phyloP scores from a whole-genome alignment of 768 basidiomycete genomes.

The Boletus speciosus region DNA sequence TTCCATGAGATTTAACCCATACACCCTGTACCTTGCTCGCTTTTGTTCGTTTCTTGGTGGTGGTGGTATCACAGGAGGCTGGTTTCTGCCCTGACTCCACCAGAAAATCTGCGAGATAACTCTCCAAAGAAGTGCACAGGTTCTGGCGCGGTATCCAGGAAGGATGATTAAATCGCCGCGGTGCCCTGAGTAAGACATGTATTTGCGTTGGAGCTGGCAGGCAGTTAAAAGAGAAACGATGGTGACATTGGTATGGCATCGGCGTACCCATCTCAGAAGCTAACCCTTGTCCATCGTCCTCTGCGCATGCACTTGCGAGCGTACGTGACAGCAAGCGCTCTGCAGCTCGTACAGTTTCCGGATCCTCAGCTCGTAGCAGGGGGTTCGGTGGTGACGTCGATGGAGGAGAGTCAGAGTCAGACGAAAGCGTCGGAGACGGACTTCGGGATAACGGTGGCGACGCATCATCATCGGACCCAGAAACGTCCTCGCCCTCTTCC shows the following conservation, averaged over 20 bases:
- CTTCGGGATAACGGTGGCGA: conserved; percentile 23
- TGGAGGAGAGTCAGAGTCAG: conserved; percentile 23
- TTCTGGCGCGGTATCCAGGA: conserved; percentile 48
- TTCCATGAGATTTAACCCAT: conserved; percentile 33
- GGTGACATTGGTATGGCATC: background rate
- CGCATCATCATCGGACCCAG: conserved; percentile 7
- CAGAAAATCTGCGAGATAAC: conserved; percentile 34
- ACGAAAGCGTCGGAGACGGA: conserved; percentile 20
- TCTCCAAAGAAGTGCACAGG: conserved; percentile 36
- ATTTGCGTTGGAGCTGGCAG: conserved; percentile 43
- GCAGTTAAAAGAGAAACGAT: background rate
- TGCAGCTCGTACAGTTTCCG: conserved; percentile 33
- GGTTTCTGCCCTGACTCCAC: conserved; percentile 17
- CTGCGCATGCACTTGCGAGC: conserved; percentile 42
- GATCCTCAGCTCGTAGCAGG: conserved; percentile 27
- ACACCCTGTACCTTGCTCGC: conserved; percentile 36
- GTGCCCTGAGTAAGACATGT: conserved; percentile 46
- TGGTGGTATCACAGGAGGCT: conserved; percentile 19
- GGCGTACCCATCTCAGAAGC: conserved; percentile 39
- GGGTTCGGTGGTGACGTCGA: conserved; percentile 18
- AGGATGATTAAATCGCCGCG: conserved; percentile 45
- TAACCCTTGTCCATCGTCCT: conserved; percentile 37
- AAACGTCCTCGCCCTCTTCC: conserved; percentile 4
- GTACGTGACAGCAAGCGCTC: conserved; percentile 45
- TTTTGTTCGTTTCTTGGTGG: conserved; percentile 29